Percentiles rank a stretch among this genome's conserved stretches.
Conservation (phyloP, 2,329 filamentous ascomycete species). For the Metarhizium rileyi region DNA sequence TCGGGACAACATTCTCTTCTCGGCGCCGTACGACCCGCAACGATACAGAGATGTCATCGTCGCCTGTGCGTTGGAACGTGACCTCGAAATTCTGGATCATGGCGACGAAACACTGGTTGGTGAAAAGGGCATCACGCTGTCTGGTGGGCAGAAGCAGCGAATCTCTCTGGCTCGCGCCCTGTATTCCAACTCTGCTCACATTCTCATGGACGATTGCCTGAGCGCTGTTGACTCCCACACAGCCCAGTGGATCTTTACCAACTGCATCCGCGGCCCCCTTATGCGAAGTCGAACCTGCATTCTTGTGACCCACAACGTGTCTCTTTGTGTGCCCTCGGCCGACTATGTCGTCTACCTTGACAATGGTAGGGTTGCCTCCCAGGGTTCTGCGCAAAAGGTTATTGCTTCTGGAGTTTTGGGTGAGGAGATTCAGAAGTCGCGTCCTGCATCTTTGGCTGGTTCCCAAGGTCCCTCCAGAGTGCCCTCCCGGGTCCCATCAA, state of each 20-base stretch:
- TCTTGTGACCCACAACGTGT: slow-evolving; percentile 88
- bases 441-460: slow-evolving; percentile 55
- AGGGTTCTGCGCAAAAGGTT: slow-evolving; percentile 70
- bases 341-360: slow-evolving; percentile 77
- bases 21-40: slow-evolving; percentile 67
- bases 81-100: slow-evolving; percentile 83
- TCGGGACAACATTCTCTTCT: slow-evolving; percentile 91
- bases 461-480: slow-evolving; percentile 71
- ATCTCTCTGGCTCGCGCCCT: slow-evolving; percentile 93
- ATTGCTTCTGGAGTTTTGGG: slow-evolving; percentile 82
- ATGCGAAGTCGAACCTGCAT: slow-evolving; percentile 89
- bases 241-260: slow-evolving; percentile 94
- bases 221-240: slow-evolving; percentile 97
- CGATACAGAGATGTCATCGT: slow-evolving; percentile 82
- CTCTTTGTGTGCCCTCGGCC: slow-evolving; percentile 73
- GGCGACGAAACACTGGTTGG: slow-evolving; percentile 92
- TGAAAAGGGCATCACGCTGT: slow-evolving; percentile 94
- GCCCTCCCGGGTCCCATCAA: slow-evolving; percentile 69
- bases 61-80: slow-evolving; percentile 82
- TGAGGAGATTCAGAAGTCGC: slow-evolving; percentile 70
- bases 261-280: slow-evolving; percentile 79
- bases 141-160: slow-evolving; percentile 93
- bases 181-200: slow-evolving; percentile 88
- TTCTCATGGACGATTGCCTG: slow-evolving; percentile 88
- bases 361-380: slow-evolving; percentile 68